phyloP scores from a whole-genome alignment of 257 asterid genomes.

The Mitragyna speciosa region DNA sequence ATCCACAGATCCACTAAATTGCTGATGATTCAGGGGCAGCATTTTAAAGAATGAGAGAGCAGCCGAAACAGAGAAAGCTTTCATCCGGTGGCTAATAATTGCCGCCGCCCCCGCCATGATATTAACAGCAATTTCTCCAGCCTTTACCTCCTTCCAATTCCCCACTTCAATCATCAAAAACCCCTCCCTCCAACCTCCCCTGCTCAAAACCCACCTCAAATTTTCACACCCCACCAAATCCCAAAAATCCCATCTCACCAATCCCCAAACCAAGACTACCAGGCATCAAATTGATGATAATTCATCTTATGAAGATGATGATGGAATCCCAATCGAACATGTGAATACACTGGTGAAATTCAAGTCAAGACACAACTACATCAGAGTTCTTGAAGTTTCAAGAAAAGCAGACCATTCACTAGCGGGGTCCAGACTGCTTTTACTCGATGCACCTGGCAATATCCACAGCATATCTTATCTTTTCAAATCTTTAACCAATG shows the following conservation, averaged over 20 bases:
- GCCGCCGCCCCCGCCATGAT: conserved; percentile 21
- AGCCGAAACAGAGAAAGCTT: not conserved
- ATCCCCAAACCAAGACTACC: conserved; percentile 23
- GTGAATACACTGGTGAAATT: conserved; percentile 76
- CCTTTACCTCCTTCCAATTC: conserved; percentile 21
- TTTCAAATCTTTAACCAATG: conserved; percentile 62
- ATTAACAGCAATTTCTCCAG: conserved; percentile 25
- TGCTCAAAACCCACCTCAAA: conserved; percentile 18
- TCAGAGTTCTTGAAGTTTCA: conserved; percentile 78
- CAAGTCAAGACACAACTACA: conserved; percentile 79
- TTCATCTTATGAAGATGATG: conserved; percentile 28
- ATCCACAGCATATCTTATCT: conserved; percentile 84
- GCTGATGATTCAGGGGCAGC: not conserved
- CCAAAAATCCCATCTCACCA: conserved; percentile 22
- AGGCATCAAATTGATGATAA: no score
- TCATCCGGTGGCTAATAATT: not conserved
- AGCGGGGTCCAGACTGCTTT: conserved; percentile 79
- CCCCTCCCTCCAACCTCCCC: conserved; percentile 5
- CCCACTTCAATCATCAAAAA: conserved; percentile 8
- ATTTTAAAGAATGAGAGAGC: not conserved
- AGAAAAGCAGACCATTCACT: conserved; percentile 81
- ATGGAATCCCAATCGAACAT: conserved; percentile 73
- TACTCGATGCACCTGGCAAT: conserved; percentile 90
- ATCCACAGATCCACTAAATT: no score
- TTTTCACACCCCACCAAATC: conserved; percentile 22